These are phyloP conservation scores for Hirschfeldia incana DNA, from an alignment of 345 rosid genomes.

Conservation along the genomic window DNA sequence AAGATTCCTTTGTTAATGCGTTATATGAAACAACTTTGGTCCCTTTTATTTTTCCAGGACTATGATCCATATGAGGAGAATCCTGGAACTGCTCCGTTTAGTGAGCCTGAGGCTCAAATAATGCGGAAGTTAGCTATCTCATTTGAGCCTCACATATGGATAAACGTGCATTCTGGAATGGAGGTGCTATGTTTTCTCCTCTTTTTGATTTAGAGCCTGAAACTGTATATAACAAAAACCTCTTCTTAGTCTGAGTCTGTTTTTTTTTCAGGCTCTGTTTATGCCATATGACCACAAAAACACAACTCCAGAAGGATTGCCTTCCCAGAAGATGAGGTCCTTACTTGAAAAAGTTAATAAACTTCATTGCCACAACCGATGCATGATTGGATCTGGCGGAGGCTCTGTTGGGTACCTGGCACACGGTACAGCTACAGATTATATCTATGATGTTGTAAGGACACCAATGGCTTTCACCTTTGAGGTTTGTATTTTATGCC, in stretches of 20 bases:
- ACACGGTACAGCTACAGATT: conserved; percentile 98
- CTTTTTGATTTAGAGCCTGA: no score
- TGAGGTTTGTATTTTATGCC: conserved; percentile 61
- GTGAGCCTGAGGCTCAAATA: conserved; percentile 94
- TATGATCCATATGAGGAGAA: conserved; percentile 97
- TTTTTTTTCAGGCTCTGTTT: conserved; percentile 74
- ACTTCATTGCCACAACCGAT: conserved; percentile 71
- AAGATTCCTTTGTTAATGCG: background rate
- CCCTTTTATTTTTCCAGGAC: conserved; percentile 51
- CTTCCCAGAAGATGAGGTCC: conserved; percentile 58
- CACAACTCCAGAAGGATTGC: conserved; percentile 70
- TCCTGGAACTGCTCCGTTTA: conserved; percentile 90
- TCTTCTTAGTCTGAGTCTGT: conserved; percentile 15
- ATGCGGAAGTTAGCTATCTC: conserved; percentile 89
- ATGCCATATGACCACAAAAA: conserved; percentile 99
- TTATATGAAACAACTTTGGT: background rate
- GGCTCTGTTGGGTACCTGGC: conserved; percentile 99
- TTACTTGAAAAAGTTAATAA: conserved; percentile 75
- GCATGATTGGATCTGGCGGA: conserved; percentile 94
- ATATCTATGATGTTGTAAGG: conserved; percentile 76
- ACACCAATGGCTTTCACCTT: conserved; percentile 98
- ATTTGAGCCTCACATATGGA: conserved; percentile 94
- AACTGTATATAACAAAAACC: no score
- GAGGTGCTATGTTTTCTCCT: conserved; percentile 48
- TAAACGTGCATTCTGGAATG: conserved; percentile 97